Conservation (phyloP, 345 rosid genomes). For the Microthlaspi erraticum region DNA sequence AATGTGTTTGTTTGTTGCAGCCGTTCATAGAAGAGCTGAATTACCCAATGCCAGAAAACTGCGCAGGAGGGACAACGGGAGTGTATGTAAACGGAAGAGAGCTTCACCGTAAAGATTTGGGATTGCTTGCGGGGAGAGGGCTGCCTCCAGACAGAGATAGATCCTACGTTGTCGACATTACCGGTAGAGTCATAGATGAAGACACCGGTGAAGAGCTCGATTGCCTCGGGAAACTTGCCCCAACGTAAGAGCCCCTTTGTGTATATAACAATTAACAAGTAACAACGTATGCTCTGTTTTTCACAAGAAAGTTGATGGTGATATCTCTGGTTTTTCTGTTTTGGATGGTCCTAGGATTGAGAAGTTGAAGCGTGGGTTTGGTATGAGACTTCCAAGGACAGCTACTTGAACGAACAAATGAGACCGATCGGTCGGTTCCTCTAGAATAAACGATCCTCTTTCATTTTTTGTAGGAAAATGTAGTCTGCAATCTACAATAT, state of each 20-base stretch:
- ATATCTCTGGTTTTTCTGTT: not conserved
- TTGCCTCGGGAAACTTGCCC: conserved; percentile 91
- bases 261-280: too few relatives aligned
- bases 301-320: not conserved
- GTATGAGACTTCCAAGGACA: conserved; percentile 74
- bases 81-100: conserved; percentile 91
- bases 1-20: conserved; percentile 47
- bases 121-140: conserved; percentile 79
- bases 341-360: conserved; percentile 60
- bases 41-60: conserved; percentile 71
- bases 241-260: conserved; percentile 82
- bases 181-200: conserved; percentile 85
- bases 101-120: conserved; percentile 81
- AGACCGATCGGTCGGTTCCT: too few relatives aligned
- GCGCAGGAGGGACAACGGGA: conserved; percentile 79
- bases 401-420: conserved; percentile 42
- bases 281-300: not conserved
- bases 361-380: conserved; percentile 83
- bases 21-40: conserved; percentile 87
- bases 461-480: too few relatives aligned
- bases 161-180: conserved; percentile 73
- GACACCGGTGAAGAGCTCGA: conserved; percentile 92
- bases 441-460: too few relatives aligned
- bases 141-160: conserved; percentile 71
- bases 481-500: too few relatives aligned